Conservation (phyloP, 371 early-diverging fungal genomes). For the Synchytrium microbalum region DNA sequence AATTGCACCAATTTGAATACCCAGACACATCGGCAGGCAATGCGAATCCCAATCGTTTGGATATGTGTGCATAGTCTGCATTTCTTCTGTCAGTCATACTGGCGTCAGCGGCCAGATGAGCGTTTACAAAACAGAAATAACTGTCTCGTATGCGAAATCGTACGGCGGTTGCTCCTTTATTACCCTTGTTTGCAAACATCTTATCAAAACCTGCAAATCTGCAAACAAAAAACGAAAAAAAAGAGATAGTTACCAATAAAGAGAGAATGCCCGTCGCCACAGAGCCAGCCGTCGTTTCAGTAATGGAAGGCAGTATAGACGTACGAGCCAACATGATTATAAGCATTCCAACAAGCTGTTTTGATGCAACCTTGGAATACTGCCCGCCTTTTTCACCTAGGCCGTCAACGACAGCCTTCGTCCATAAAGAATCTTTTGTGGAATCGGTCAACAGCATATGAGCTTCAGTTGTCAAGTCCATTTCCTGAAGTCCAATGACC, state of each 20-base stretch:
- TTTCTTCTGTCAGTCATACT: slow-evolving; percentile 74
- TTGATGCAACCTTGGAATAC: slow-evolving; percentile 49
- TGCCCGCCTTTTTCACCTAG: slow-evolving; percentile 42
- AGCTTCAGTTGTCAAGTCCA: slow-evolving; percentile 78
- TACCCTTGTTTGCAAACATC: slow-evolving; percentile 52
- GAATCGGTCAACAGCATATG: slow-evolving; percentile 67
- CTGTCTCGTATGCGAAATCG: slow-evolving; percentile 70
- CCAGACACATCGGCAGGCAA: slow-evolving; percentile 2
- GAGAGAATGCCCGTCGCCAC: slow-evolving; percentile 44
- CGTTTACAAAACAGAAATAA: slow-evolving; percentile 76
- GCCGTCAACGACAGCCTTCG: slow-evolving; percentile 54
- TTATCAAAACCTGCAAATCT: neutral
- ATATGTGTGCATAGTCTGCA: slow-evolving; percentile 77
- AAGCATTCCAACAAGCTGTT: slow-evolving; percentile 42
- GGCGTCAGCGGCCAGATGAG: slow-evolving; percentile 84
- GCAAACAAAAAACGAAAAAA: too few species aligned
- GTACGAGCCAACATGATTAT: slow-evolving; percentile 28
- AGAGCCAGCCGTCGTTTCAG: slow-evolving; percentile 25
- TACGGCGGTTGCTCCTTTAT: slow-evolving; percentile 87
- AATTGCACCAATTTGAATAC: slow-evolving; percentile 3
- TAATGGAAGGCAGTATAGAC: slow-evolving; percentile 9
- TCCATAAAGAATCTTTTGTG: slow-evolving; percentile 71
- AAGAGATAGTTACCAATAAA: too few species aligned
- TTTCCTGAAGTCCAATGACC: slow-evolving; percentile 80
- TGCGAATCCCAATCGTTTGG: slow-evolving; percentile 60